Base-by-base conservation (phyloP, 805 yeast genomes). In the Cyberlindnera maritima region DNA sequence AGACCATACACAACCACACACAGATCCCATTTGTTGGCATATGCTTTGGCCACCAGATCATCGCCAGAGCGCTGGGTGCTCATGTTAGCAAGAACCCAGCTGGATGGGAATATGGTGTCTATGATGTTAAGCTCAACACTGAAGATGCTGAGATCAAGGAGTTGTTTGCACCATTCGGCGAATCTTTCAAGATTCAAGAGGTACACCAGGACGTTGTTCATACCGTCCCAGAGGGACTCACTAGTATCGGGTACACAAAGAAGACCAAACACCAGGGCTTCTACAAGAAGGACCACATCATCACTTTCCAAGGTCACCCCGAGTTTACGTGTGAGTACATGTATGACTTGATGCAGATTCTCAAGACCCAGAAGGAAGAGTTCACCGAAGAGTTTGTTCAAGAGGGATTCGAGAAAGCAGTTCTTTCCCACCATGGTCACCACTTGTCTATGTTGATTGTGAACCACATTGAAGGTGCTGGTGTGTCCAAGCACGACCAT, bases 251-350 rank as follows among this genome's bases (percentile, higher is more conserved):
- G 0, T 63, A 75, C 6, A 76, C 85, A 8, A 63, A 70, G 0
- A 70, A 64, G 35, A 85, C 96, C 52, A 57, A 66, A 1, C 67
- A 77, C 31, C 97, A 90, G 65, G 95, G 96, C 0, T 66, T 87
- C 25, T 76, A 76, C 46, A 75, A 77, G 35, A 71, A 74, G 0
- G 60, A 70, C 19, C 70, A 74, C 37, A 44, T 85, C 8, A 64
- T 90, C 19, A 79, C 94, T 0, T 77, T 89, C 55, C 97, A 90
- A 64, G 96, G 96, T 0, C 97, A 90, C 59, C 97, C 97, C 0
- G 97, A 90, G 62, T 90, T 87, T 58, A 58, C 67, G 15, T 67
- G 96, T 0, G 96, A 89, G 61, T 89, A 85, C 58, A 59, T 67
- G 21, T 67, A 68, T 2, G 48, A 36, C 4, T 25, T 50, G 10